Evolutionary conservation across 2,329 filamentous ascomycete species (phyloP).

Genomic region (Ambrosiella xylebori): DNA sequence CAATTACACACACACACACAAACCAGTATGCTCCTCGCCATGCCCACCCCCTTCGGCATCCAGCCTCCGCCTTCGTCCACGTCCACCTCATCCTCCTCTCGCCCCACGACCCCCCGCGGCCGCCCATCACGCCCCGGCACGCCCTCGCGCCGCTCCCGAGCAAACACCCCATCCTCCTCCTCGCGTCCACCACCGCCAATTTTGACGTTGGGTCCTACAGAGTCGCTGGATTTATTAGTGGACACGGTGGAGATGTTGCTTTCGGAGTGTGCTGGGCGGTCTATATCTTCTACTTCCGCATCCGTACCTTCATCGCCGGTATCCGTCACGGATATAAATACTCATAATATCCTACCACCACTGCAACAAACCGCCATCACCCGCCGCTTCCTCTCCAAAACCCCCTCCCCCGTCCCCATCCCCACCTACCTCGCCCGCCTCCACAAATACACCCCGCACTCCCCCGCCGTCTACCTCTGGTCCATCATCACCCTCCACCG

Average conservation of each 20-base stretch:
- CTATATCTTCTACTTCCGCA: too few species aligned
- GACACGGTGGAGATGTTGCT: conserved; percentile 54
- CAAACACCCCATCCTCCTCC: conserved; percentile 12
- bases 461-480: conserved; percentile 70
- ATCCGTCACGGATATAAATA: too few species aligned
- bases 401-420: conserved; percentile 64
- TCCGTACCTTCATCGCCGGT: too few species aligned
- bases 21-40: background rate
- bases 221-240: conserved; percentile 66
- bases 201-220: conserved; percentile 45
- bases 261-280: background rate
- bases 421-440: conserved; percentile 74
- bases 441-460: conserved; percentile 85
- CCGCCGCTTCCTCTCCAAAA: conserved; percentile 84
- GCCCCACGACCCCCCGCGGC: conserved; percentile 22
- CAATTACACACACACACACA: background rate
- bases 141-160: conserved; percentile 19
- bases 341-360: background rate
- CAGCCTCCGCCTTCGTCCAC: background rate
- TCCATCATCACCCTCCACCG: conserved; percentile 59
- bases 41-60: background rate
- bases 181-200: conserved; percentile 15
- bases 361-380: conserved; percentile 56
- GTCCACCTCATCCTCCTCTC: background rate
- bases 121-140: conserved; percentile 23